Conservation (phyloP, 306 rosid genomes). For the Erythrophleum fordii region DNA sequence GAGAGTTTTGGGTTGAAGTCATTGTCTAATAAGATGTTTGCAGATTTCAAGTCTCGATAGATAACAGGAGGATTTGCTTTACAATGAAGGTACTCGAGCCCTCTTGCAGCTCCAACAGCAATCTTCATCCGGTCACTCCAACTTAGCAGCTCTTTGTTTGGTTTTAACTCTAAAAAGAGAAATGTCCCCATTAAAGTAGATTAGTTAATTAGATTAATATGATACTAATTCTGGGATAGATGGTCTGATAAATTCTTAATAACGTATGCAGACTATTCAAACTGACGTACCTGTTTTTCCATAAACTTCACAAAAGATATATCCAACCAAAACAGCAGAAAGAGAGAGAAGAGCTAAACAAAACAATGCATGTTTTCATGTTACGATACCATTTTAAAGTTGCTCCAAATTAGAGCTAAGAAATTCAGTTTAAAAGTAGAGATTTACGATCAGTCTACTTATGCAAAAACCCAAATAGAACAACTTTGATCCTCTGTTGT, state of each 20-base stretch:
- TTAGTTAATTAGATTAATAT: slow-evolving; percentile 16
- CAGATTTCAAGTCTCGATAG: slow-evolving; percentile 93
- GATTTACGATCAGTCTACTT: background rate
- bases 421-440: slow-evolving; percentile 7
- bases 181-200: slow-evolving; percentile 10
- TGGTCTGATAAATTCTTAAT: slow-evolving; percentile 20
- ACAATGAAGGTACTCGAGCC: slow-evolving; percentile 93
- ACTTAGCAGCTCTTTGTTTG: slow-evolving; percentile 64
- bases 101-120: slow-evolving; percentile 89
- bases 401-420: slow-evolving; percentile 4
- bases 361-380: background rate
- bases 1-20: slow-evolving; percentile 87
- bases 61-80: slow-evolving; percentile 95
- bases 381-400: background rate
- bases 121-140: slow-evolving; percentile 86
- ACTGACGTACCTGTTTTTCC: slow-evolving; percentile 7
- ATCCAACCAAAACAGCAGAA: background rate
- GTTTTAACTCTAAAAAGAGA: slow-evolving; percentile 55
- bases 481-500: background rate
- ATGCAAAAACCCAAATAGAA: slow-evolving; percentile 12
- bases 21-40: slow-evolving; percentile 83
- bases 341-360: background rate
- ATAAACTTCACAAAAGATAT: slow-evolving; percentile 8
- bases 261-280: slow-evolving; percentile 30
- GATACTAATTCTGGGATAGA: slow-evolving; percentile 24